Base-by-base conservation (phyloP, 2,329 filamentous ascomycete genomes). In the Ophiostoma novo-ulmi region DNA sequence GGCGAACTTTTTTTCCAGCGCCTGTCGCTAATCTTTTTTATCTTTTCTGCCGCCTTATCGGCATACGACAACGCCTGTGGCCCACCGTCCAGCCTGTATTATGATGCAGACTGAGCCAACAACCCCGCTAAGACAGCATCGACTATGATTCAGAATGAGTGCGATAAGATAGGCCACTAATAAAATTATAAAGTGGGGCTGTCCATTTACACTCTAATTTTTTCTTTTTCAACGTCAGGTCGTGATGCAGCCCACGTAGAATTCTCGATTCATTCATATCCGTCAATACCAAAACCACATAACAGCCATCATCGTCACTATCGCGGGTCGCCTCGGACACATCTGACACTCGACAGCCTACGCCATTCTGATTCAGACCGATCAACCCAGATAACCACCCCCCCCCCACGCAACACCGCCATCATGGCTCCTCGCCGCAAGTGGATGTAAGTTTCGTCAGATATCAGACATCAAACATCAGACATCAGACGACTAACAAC, bases 381-480 rank as follows among this genome's bases (percentile, higher is more conserved):
- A 58, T 11, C 7, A 58, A 14, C 17, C 22, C 14, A 58, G 52
- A 26, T 58, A 26, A 3, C 3, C 52, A 3, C 3, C 52, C 52
- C n/a, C 14, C 52, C 14, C 52, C 31, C n/a, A 31, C 52, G 26
- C 52, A 69, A 20, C 17, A 69, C 31, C 38, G 41, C 52, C 69
- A 58, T 22, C 66, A 75, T 75, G 73, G 41, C 70, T 48, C 63
- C 63, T 41, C 73, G 74, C 6, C 72, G 73, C 71, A 74, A 73
- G 70, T 75, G 73, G 73, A 75, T 84, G 81, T 83, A 75, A 75
- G 81, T 77, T 20, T 58, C 22, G 5, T n/a, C 17, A 36, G 52
- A 26, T 22, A 58, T 20, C 3, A 67, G 22, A 10, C 22, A 26
- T 22, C 52, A 31, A 6, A 48, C 14, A 48, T 48, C 44, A 20